Conservation (phyloP, 2,329 filamentous ascomycete species). For the Cadophora gregata region DNA sequence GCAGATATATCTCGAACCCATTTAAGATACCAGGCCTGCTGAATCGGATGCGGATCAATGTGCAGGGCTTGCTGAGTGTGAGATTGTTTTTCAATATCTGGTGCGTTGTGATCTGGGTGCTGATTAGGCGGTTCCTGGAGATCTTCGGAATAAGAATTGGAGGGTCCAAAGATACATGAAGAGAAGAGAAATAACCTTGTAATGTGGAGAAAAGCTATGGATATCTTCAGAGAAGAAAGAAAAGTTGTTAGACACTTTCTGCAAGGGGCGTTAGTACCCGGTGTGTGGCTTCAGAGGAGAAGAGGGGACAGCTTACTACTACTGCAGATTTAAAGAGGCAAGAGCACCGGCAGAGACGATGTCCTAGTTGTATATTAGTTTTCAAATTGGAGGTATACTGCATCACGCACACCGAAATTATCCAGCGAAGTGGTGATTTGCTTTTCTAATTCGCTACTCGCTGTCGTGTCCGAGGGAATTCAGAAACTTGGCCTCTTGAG, state of each 20-base stretch:
- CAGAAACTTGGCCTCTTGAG: neutral
- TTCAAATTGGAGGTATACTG: neutral
- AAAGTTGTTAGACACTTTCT: too few species aligned
- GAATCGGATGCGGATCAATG: slow-evolving; percentile 9
- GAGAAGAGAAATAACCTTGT: neutral
- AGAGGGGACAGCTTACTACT: neutral
- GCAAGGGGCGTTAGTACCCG: neutral
- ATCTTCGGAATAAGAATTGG: slow-evolving; percentile 14
- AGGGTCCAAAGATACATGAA: neutral
- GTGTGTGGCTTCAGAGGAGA: neutral
- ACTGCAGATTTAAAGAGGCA: neutral
- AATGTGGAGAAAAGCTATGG: too few species aligned
- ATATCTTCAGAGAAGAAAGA: too few species aligned
- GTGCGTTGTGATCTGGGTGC: slow-evolving; percentile 17
- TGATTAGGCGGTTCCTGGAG: slow-evolving; percentile 13
- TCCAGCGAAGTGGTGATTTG: neutral
- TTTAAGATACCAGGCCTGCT: slow-evolving; percentile 3
- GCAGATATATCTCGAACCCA: slow-evolving; percentile 19
- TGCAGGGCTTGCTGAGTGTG: slow-evolving; percentile 11
- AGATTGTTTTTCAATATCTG: slow-evolving; percentile 18
- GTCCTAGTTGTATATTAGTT: neutral
- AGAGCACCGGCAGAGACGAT: neutral
- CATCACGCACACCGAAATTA: neutral
- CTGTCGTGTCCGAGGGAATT: neutral
- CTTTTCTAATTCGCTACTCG: neutral